These are phyloP conservation scores for Pythium aquatile DNA, from an alignment of 352 stramenopile species.

Conservation along the genomic window DNA sequence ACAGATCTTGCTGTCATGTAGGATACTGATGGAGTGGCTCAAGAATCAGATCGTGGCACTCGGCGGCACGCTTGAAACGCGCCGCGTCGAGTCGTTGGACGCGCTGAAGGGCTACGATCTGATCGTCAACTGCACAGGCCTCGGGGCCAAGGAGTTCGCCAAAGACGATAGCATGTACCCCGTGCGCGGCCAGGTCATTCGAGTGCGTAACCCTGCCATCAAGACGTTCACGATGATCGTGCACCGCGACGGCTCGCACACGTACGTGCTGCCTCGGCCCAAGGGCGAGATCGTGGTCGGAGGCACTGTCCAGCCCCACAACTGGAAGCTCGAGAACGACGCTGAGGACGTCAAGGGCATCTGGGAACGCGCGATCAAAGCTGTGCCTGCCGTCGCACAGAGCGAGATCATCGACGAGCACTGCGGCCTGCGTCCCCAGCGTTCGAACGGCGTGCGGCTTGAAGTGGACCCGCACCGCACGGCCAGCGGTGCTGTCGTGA, in stretches of 20 bases:
- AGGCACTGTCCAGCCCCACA: constrained; percentile 62
- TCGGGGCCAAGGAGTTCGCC: constrained; percentile 41
- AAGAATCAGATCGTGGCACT: constrained; percentile 38
- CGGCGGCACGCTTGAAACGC: constrained; percentile 53
- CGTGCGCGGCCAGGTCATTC: constrained; percentile 49
- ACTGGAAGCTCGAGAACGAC: constrained; percentile 45
- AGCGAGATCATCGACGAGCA: constrained; percentile 40
- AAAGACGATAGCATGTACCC: constrained; percentile 43
- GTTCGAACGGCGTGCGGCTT: constrained; percentile 42
- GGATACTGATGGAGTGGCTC: constrained; percentile 53
- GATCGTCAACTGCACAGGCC: constrained; percentile 60
- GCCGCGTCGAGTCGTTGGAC: constrained; percentile 34
- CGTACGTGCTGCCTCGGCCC: constrained; percentile 68
- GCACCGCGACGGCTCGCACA: constrained; percentile 43
- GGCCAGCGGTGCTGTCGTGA: constrained; percentile 38
- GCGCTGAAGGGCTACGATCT: constrained; percentile 42
- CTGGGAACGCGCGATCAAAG: constrained; percentile 43
- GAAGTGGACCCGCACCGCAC: constrained; percentile 40
- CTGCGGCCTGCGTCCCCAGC: constrained; percentile 47
- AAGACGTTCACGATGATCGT: constrained; percentile 50
- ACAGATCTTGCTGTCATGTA: constrained; percentile 11
- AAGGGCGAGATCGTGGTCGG: constrained; percentile 60
- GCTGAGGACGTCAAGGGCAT: constrained; percentile 43
- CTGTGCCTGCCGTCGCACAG: constrained; percentile 43
- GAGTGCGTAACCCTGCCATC: constrained; percentile 44